Evolutionary conservation across 2,329 filamentous ascomycete species (phyloP).

Genomic region (Ophiostoma australiae): DNA sequence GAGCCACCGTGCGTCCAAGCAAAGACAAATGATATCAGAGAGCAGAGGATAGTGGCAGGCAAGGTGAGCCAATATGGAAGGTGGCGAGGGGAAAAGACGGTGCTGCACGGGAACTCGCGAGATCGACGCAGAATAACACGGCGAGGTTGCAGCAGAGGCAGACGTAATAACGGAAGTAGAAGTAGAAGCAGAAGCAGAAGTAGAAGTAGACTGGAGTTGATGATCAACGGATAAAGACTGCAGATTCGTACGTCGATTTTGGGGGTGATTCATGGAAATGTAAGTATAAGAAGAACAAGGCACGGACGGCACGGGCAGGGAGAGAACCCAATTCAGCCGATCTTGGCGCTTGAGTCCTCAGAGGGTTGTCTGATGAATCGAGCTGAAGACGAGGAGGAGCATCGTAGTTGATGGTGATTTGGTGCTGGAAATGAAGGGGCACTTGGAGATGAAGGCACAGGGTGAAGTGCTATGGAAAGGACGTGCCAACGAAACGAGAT

Average conservation of each 20-base stretch:
- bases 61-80: constrained; percentile 11
- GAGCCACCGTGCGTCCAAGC: neutral
- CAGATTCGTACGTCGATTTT: neutral
- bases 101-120: constrained; percentile 19
- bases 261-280: neutral
- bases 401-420: neutral
- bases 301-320: neutral
- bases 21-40: neutral
- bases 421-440: neutral
- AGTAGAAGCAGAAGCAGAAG: neutral
- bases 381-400: neutral
- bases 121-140: constrained; percentile 21
- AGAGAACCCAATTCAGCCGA: neutral
- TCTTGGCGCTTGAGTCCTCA: neutral
- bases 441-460: neutral
- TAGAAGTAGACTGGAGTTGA: neutral
- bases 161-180: neutral
- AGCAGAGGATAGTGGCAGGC: neutral
- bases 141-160: constrained; percentile 17
- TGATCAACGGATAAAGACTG: neutral
- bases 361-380: neutral
- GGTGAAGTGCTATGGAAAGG: neutral
- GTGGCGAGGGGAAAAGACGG: neutral
- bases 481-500: neutral
- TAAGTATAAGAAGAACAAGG: neutral